Conservation (phyloP, 2,329 filamentous ascomycete species). For the Sporothrix brasiliensis region DNA sequence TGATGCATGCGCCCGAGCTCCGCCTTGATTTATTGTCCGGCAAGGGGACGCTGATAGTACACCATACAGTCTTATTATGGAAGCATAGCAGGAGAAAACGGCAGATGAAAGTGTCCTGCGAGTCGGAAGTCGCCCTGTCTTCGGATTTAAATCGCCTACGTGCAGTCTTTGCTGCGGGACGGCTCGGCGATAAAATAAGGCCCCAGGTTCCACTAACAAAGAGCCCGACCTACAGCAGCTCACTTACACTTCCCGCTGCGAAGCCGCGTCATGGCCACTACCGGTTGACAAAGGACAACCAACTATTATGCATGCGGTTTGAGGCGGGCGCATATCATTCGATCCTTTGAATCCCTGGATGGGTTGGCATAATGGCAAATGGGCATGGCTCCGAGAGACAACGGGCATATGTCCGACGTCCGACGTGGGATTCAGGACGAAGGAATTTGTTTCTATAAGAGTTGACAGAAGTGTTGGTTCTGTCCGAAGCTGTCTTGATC, state of each 20-base stretch:
- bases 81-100: background rate
- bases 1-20: background rate
- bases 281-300: background rate
- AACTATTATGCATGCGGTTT: no score
- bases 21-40: background rate
- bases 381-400: conserved; percentile 2
- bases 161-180: background rate
- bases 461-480: background rate
- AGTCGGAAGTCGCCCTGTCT: background rate
- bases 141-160: conserved; percentile 4
- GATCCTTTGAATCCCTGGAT: background rate
- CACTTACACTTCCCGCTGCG: no score
- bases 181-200: conserved; percentile 22
- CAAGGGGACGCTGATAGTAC: background rate
- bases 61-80: background rate
- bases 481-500: no score
- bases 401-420: background rate
- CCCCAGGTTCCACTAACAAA: background rate
- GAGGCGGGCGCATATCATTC: background rate
- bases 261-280: no score
- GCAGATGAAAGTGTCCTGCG: background rate
- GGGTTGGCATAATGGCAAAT: background rate
- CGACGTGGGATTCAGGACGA: background rate
- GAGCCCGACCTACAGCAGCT: no score
- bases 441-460: background rate